Evolutionary conservation across 345 rosid genomes (phyloP), one percentile per base, ranked within the genome.

Genomic region (Dovyalis caffra): DNA sequence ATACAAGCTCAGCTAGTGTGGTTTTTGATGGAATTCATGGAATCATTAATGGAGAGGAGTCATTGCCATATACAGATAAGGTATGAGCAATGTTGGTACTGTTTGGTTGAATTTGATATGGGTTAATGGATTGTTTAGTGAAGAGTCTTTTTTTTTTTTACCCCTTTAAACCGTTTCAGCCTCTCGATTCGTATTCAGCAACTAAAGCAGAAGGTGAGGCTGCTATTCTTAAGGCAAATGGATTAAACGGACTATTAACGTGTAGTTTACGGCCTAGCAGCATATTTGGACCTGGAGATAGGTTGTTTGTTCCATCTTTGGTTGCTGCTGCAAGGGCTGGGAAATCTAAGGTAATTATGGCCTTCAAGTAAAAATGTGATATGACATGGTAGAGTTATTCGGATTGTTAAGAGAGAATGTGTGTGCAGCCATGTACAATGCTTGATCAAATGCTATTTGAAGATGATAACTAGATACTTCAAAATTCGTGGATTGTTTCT

Each of bases 201-300:
- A 95, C 99, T 60, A 95, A 95, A 86, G 87, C 98, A 76, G 92
- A 91, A 85, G 99, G 87, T 15, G 98, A 95, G 86, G 86, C 86
- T 71, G 79, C 88, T 71, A 72, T 93, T 23, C 66, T 92, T 40
- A 89, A 89, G 80, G 88, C 98, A 1, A 91, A 92, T 76, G 92
- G 94, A 66, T 80, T 67, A 33, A 80, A 84, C 60, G 99, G 98
- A 69, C 92, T 95, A 29, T 84, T 95, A 40, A 95, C 99, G 31
- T 95, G 98, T 85, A 87, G 94, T 73, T 84, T 95, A 72, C 97
- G 99, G 47, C 99, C 99, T 14, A 95, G 99, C 71, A 77, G 94
- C 69, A 91, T 95, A 75, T 95, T 95, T 76, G 98, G 99, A 60
- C 98, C 99, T 35, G 99, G 99, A 68, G 98, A 95, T 86, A 88